Evolutionary conservation across 331 rosid genomes (phyloP).

Genomic region (Quercus lobata): DNA sequence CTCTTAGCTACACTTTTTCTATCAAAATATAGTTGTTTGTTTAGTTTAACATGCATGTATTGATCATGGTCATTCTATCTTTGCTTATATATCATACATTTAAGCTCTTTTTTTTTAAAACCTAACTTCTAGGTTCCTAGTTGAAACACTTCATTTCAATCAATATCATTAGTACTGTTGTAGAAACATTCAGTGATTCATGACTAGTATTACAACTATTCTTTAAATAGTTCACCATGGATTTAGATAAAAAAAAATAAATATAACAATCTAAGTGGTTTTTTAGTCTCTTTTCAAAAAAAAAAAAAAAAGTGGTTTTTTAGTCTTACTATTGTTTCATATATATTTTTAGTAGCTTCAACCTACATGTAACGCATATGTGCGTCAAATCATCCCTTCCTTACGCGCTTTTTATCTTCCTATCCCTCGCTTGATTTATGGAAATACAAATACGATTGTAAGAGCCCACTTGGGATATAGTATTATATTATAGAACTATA

Average conservation of each 20-base stretch:
- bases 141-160: no score
- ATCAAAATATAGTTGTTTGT: neutral
- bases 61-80: neutral
- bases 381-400: neutral
- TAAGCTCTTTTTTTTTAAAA: neutral
- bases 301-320: no score
- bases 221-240: no score
- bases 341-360: neutral
- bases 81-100: neutral
- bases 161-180: no score
- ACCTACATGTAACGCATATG: neutral
- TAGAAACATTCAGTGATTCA: no score
- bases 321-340: neutral
- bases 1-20: neutral
- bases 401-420: neutral
- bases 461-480: neutral
- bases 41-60: neutral
- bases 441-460: neutral
- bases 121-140: no score
- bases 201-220: no score
- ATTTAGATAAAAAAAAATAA: no score
- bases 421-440: neutral
- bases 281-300: no score
- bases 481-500: neutral
- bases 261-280: no score